Conservation (phyloP, 2,329 filamentous ascomycete species). For the Penicillium sp. region DNA sequence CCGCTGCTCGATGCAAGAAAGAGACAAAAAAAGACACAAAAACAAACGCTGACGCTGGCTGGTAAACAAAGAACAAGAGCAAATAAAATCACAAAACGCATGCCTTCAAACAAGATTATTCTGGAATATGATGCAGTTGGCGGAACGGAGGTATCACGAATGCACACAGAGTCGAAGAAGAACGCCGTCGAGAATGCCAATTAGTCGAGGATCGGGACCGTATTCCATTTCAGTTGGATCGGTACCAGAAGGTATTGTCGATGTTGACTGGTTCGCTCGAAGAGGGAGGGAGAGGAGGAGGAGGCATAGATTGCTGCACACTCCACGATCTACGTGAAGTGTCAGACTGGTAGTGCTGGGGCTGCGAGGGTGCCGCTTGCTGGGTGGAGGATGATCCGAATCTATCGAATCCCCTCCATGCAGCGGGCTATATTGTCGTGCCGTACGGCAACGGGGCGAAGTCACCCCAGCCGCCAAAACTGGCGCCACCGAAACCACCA, state of each 20-base stretch:
- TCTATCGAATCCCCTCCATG: conserved; percentile 42
- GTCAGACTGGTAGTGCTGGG: conserved; percentile 14
- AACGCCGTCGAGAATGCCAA: conserved; percentile 63
- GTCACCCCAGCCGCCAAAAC: conserved; percentile 75
- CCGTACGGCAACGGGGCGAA: conserved; percentile 70
- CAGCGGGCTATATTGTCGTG: conserved; percentile 71
- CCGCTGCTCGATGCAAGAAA: conserved; percentile 52
- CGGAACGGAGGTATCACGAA: conserved; percentile 50
- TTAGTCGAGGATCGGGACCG: conserved; percentile 50
- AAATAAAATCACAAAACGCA: conserved; percentile 47
- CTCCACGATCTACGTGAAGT: conserved; percentile 31
- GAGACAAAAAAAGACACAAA: conserved; percentile 27
- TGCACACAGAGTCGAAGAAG: conserved; percentile 54
- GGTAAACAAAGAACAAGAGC: conserved; percentile 48
- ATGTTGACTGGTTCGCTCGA: conserved; percentile 51
- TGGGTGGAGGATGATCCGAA: conserved; percentile 30
- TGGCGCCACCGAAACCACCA: conserved; percentile 67
- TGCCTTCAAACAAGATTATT: conserved; percentile 36
- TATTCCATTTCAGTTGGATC: conserved; percentile 44
- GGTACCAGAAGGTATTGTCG: conserved; percentile 41
- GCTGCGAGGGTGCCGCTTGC: conserved; percentile 20
- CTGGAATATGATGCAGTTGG: conserved; percentile 44
- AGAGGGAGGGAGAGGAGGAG: conserved; percentile 1
- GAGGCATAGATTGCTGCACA: conserved; percentile 4
- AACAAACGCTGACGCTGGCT: conserved; percentile 58